Evolutionary conservation across 2,329 filamentous ascomycete genomes (phyloP).

Genomic region (Helminthosporium solani): DNA sequence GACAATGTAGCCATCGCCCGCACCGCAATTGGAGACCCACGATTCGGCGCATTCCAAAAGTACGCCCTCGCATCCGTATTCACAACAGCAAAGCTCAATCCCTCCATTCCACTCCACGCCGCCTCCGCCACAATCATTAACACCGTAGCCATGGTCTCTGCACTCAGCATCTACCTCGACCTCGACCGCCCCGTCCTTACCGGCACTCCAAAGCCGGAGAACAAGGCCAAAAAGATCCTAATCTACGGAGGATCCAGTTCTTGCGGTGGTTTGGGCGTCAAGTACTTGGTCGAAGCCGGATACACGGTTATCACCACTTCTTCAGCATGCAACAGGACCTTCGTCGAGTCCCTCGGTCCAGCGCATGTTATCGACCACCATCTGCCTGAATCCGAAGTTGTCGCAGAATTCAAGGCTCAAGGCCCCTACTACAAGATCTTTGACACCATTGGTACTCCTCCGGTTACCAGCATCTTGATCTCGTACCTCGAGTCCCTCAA

Average conservation of each 20-base stretch:
- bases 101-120: slow-evolving; percentile 14
- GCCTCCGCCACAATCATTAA: slow-evolving; percentile 20
- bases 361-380: slow-evolving; percentile 27
- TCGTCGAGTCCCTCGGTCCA: slow-evolving; percentile 32
- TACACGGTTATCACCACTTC: slow-evolving; percentile 40
- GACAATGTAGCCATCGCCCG: slow-evolving; percentile 27
- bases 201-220: slow-evolving; percentile 1
- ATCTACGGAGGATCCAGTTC: slow-evolving; percentile 38
- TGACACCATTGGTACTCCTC: slow-evolving; percentile 22
- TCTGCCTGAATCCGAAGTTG: slow-evolving; percentile 12
- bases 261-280: slow-evolving; percentile 30
- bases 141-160: slow-evolving; percentile 15
- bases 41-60: slow-evolving; percentile 26
- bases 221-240: slow-evolving; percentile 24
- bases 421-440: slow-evolving; percentile 32
- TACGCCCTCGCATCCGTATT: slow-evolving; percentile 17
- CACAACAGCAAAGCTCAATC: slow-evolving; percentile 15
- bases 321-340: slow-evolving; percentile 29
- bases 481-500: slow-evolving; percentile 14
- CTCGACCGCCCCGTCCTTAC: slow-evolving; percentile 6
- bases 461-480: slow-evolving; percentile 15
- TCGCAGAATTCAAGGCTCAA: slow-evolving; percentile 17
- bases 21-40: slow-evolving; percentile 7
- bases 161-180: slow-evolving; percentile 13
- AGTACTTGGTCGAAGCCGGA: slow-evolving; percentile 27